These are phyloP conservation scores for Microthlaspi erraticum DNA, from an alignment of 345 rosid genomes.

Conservation along the genomic window DNA sequence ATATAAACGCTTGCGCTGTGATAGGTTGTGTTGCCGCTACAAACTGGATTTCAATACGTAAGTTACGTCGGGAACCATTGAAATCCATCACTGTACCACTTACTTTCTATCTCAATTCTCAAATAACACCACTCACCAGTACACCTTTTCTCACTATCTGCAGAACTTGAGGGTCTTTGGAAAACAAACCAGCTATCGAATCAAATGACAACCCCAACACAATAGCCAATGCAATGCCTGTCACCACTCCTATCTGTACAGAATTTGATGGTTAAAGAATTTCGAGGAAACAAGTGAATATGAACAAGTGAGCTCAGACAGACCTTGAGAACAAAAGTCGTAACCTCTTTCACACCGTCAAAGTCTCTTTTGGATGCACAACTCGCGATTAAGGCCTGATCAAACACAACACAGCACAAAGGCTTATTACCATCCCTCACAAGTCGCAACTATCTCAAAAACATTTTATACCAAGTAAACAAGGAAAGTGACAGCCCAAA, in stretches of 20 bases:
- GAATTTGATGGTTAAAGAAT: background rate
- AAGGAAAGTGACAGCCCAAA: conserved; percentile 7
- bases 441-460: conserved; percentile 4
- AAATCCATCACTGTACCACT: background rate
- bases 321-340: conserved; percentile 78
- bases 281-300: conserved; percentile 15
- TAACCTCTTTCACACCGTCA: conserved; percentile 66
- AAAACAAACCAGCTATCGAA: conserved; percentile 74
- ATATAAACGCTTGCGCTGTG: conserved; percentile 86
- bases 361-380: conserved; percentile 73
- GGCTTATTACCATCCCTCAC: conserved; percentile 25
- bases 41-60: conserved; percentile 51
- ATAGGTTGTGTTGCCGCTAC: conserved; percentile 90
- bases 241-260: conserved; percentile 74
- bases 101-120: conserved; percentile 9
- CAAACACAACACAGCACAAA: conserved; percentile 28
- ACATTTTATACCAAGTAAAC: background rate
- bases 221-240: conserved; percentile 72
- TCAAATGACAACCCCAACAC: conserved; percentile 71
- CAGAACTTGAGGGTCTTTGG: conserved; percentile 77
- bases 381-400: conserved; percentile 85
- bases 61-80: background rate
- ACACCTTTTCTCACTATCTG: conserved; percentile 71
- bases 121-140: conserved; percentile 59
- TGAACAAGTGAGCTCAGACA: conserved; percentile 40